Evolutionary conservation across 148 eudicot species (phyloP).

Genomic region (Heliosperma pusillum): DNA sequence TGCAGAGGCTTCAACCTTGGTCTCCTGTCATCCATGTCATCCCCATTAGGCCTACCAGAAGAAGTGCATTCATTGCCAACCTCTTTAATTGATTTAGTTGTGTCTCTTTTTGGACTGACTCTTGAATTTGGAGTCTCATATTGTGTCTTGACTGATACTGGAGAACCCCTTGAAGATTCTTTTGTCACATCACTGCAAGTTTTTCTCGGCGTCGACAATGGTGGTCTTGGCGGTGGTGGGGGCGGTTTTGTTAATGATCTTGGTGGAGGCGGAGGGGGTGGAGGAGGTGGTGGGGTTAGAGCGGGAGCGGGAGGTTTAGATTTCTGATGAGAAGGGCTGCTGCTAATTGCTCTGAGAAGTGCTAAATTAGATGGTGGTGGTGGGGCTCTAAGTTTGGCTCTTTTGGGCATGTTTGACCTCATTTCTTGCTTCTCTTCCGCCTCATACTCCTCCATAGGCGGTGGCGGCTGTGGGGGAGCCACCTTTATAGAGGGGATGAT

Average conservation of each 20-base stretch:
- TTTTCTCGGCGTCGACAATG: conserved; percentile 25
- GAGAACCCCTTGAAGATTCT: conserved; percentile 27
- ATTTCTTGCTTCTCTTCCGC: conserved; percentile 18
- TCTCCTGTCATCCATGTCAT: conserved; percentile 56
- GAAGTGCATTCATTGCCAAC: conserved; percentile 33
- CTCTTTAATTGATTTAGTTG: conserved; percentile 32
- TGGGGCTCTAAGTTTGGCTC: conserved; percentile 47
- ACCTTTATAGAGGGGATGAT: conserved; percentile 54
- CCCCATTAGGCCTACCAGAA: conserved; percentile 45
- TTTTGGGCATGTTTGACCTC: conserved; percentile 47
- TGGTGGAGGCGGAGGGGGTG: conserved; percentile 32
- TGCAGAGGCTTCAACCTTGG: conserved; percentile 85
- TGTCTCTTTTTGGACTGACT: conserved; percentile 29
- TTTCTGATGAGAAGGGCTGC: conserved; percentile 34
- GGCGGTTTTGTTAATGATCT: conserved; percentile 45
- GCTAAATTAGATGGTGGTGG: conserved; percentile 71
- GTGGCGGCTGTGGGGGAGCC: conserved; percentile 35
- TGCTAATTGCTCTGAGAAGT: conserved; percentile 45
- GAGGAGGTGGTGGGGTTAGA: conserved; percentile 38
- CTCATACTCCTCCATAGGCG: conserved; percentile 17
- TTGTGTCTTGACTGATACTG: conserved; percentile 27
- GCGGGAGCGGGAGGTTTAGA: conserved; percentile 29
- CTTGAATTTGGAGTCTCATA: conserved; percentile 25
- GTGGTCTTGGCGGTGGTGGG: conserved; percentile 41
- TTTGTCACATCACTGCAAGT: conserved; percentile 18